Evolutionary conservation across 73 alveolate species (phyloP).

Genomic region (Effrenium voratum): DNA sequence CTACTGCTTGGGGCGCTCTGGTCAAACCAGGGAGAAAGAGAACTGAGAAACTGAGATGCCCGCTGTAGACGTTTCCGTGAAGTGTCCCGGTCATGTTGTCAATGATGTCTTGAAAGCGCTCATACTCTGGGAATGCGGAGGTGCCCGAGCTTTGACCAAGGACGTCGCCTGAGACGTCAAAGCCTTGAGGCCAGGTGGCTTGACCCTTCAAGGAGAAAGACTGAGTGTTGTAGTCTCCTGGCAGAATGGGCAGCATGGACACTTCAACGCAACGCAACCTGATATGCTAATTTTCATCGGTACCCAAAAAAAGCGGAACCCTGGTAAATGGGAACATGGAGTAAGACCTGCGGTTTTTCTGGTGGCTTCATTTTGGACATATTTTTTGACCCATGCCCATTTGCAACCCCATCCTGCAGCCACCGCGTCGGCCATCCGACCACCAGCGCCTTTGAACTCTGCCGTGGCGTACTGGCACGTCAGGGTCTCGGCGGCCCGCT

Average conservation of each 20-base stretch:
- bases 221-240: slow-evolving; percentile 55
- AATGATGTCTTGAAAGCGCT: slow-evolving; percentile 77
- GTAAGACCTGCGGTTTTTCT: neutral
- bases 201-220: slow-evolving; percentile 59
- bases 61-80: slow-evolving; percentile 57
- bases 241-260: neutral
- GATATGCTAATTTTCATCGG: neutral
- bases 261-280: neutral
- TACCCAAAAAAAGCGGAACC: neutral
- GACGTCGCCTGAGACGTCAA: slow-evolving; percentile 64
- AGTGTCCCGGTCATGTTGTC: slow-evolving; percentile 82
- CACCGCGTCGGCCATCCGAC: slow-evolving; percentile 86
- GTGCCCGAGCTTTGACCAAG: slow-evolving; percentile 22
- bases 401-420: slow-evolving; percentile 14
- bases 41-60: too few relatives aligned
- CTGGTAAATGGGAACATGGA: neutral
- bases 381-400: neutral
- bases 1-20: neutral
- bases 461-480: slow-evolving; percentile 78
- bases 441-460: slow-evolving; percentile 81
- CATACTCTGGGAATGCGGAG: slow-evolving; percentile 80
- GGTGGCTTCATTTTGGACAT: neutral
- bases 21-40: too few relatives aligned
- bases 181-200: slow-evolving; percentile 90
- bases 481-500: slow-evolving; percentile 65